phyloP scores from a whole-genome alignment of 2,329 filamentous ascomycete species.

The Clarireedia paspali region DNA sequence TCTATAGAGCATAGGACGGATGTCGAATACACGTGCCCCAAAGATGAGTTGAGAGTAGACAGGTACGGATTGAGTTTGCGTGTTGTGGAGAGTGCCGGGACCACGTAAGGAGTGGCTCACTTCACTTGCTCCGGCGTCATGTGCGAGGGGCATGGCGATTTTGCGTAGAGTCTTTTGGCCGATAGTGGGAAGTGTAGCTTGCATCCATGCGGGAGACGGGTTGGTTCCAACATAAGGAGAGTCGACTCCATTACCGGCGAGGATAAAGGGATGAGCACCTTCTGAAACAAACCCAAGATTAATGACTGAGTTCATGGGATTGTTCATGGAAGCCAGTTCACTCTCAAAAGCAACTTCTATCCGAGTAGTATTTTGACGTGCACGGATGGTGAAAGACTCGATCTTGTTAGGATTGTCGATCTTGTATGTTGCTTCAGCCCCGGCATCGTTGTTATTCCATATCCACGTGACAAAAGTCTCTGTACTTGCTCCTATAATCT shows the following conservation, averaged over 20 bases:
- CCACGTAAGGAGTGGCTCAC: conserved; percentile 6
- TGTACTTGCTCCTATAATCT: not conserved
- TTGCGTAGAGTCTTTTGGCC: conserved; percentile 14
- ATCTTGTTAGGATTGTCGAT: conserved; percentile 10
- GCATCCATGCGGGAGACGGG: conserved; percentile 19
- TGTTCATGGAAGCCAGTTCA: conserved; percentile 14
- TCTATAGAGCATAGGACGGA: conserved; percentile 13
- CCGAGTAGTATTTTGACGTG: conserved; percentile 6
- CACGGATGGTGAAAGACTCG: conserved; percentile 17
- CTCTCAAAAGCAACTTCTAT: conserved; percentile 16
- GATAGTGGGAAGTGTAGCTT: conserved; percentile 15
- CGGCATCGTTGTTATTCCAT: conserved; percentile 11
- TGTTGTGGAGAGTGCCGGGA: conserved; percentile 17
- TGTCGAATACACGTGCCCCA: conserved; percentile 19
- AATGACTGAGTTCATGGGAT: conserved; percentile 14
- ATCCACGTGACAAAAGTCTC: conserved; percentile 16
- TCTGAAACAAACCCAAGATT: conserved; percentile 12
- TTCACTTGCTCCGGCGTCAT: conserved; percentile 18
- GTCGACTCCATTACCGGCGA: conserved; percentile 13
- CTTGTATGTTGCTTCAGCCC: conserved; percentile 18
- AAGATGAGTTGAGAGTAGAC: conserved; percentile 15
- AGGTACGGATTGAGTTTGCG: conserved; percentile 12
- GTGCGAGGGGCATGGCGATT: conserved; percentile 16
- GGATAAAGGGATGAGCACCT: conserved; percentile 17
- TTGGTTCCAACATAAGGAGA: conserved; percentile 14